Base-by-base conservation (phyloP, 176 grass and related monocot species). In the Oryza rufipogon region DNA sequence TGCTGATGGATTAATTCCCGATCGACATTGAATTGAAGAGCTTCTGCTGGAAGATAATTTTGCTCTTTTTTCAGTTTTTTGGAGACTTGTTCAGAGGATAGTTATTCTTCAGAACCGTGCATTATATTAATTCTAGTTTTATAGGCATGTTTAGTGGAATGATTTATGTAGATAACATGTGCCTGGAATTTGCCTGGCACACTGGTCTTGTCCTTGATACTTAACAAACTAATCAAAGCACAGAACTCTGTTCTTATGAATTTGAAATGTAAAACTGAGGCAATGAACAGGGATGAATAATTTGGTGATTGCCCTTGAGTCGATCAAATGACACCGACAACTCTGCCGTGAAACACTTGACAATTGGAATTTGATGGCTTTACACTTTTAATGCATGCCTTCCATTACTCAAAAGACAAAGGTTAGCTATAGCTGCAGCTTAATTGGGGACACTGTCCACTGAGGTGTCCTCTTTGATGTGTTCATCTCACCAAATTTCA, bases 401-500 rank as follows among this genome's bases (percentile, higher is more conserved):
- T 58, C 54, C 4, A 44, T 44, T 44, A 80, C 30, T 26, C 69
- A 26, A 74, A 79, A 74, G 69, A 67, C 36, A 46, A 83, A 66
- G 7, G 11, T 26, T 64, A 61, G 33, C 34, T 36, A 36, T 36
- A 36, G 34, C 58, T n/a, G 10, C 11, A 58, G 54, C 6, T 58
- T n/a, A 58, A 8, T 69, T 4, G 7, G 58, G n/a, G 22, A 41
- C 65, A 70, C 36, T 49, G 36, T 49, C 66, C 73, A 66, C 58
- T 15, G 74, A 83, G 70, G 22, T 83, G 66, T 58, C 22, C 5
- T 67, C 81, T 47, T 38, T 84, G 87, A 80, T 68, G 81, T 88
- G 76, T 54, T 74, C 61, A 1, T 80, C 61, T 68, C 87, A 88
- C 75, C 81, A 75, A 68, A 88, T 80, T 74, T 69, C 46, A 68